Conservation (phyloP, 2,329 filamentous ascomycete genomes). For the Trichoderma citrinoviride region DNA sequence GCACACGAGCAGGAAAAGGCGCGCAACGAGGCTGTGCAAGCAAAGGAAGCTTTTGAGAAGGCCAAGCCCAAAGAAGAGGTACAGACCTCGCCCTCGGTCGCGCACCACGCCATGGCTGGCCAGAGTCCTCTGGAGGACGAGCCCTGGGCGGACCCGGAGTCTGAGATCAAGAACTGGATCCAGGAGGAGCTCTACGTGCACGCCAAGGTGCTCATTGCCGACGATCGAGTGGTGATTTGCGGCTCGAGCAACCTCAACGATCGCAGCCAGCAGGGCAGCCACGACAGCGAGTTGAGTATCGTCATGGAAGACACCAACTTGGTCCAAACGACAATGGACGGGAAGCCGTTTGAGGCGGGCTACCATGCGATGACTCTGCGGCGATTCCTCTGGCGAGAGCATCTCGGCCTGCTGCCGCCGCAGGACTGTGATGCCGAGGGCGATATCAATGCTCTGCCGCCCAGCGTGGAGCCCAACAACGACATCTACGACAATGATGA, state of each 20-base stretch:
- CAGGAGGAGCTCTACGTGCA: conserved; percentile 97
- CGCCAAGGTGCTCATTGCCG: conserved; percentile 83
- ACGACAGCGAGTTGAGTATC: conserved; percentile 88
- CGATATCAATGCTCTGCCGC: conserved; percentile 73
- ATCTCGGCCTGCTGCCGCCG: conserved; percentile 74
- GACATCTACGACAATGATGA: conserved; percentile 60
- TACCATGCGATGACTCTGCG: conserved; percentile 78
- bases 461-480: conserved; percentile 63
- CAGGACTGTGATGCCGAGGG: conserved; percentile 66
- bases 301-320: conserved; percentile 80
- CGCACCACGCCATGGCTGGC: conserved; percentile 77
- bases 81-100: conserved; percentile 49
- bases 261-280: conserved; percentile 78
- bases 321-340: conserved; percentile 73
- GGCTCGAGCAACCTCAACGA: conserved; percentile 92
- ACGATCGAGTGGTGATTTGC: conserved; percentile 81
- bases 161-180: conserved; percentile 83
- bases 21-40: conserved; percentile 43
- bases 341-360: conserved; percentile 72
- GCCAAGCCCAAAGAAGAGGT: conserved; percentile 40
- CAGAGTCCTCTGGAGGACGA: conserved; percentile 62
- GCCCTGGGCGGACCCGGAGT: conserved; percentile 67
- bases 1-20: conserved; percentile 37
- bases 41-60: conserved; percentile 53
- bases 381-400: conserved; percentile 84